Evolutionary conservation across 73 alveolate species (phyloP), one percentile per base, ranked within the genome.

Genomic region (Breviolum minutum): DNA sequence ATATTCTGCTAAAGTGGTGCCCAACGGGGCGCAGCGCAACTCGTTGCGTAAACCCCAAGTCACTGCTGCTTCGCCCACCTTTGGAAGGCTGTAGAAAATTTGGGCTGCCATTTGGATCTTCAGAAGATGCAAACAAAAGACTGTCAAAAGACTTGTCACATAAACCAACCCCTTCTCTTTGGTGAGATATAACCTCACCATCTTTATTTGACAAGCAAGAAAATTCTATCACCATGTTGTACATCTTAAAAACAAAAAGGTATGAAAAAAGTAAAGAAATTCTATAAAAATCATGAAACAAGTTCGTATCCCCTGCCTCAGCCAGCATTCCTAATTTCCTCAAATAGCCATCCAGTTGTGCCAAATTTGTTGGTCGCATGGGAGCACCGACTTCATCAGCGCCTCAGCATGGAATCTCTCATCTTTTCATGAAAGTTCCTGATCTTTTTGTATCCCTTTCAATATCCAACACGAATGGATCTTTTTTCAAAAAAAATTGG

Each of bases 251-350:
- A n/a, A n/a, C n/a, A n/a, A n/a, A n/a, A n/a, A n/a, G n/a, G n/a
- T n/a, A n/a, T n/a, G n/a, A n/a, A n/a, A n/a, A n/a, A 40, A 40
- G 0, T 3, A 40, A 40, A 40, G 3, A 0, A 0, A 40, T 40
- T 3, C 54, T 3, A 40, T 40, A 40, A 40, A 40, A 40, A 40
- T 40, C 54, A 40, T 40, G 3, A 40, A 40, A 40, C 54, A 40
- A 40, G 54, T 40, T 3, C 3, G 0, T 40, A 40, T 22, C 24
- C 77, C 6, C 77, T 22, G 73, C 92, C 79, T 92, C 98, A 8
- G 98, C 98, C 80, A 92, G 48, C 98, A 92, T 92, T 20, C 98
- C 98, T 64, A 92, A 17, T 48, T 74, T 73, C 60, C 98, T 66
- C 74, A 92, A 64, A 27, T 14, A 63, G n/a, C 13, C 98, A 32